Conservation (phyloP, 345 rosid species). For the Lepidium didymum region DNA sequence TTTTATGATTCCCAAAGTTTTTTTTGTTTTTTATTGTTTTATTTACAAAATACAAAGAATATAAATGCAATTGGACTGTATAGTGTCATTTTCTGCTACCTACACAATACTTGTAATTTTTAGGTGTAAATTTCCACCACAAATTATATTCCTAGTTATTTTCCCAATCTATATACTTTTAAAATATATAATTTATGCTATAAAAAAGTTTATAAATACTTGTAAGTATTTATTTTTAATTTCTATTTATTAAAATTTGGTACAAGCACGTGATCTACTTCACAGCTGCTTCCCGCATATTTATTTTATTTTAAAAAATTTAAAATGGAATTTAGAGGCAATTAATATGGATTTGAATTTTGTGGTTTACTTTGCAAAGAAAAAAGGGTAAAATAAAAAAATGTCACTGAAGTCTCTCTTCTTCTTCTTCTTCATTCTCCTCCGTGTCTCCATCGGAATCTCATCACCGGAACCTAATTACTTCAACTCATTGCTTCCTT, state of each 20-base stretch:
- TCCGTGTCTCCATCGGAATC: slow-evolving; percentile 19
- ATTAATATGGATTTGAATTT: slow-evolving; percentile 1
- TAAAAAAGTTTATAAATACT: neutral
- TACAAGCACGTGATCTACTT: too few species aligned
- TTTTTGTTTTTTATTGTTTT: neutral
- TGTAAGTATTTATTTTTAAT: too few species aligned
- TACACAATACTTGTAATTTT: neutral
- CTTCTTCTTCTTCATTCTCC: slow-evolving; percentile 14
- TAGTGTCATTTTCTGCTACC: slow-evolving; percentile 8
- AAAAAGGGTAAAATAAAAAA: neutral
- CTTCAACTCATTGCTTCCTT: slow-evolving; percentile 41
- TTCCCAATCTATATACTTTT: neutral
- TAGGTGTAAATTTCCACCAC: neutral
- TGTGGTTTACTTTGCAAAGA: neutral
- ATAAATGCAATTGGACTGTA: neutral
- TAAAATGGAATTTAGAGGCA: neutral
- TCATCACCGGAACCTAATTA: slow-evolving; percentile 31
- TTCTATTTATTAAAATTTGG: too few species aligned
- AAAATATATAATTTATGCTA: neutral
- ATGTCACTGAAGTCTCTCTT: slow-evolving; percentile 19
- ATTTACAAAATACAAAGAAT: neutral
- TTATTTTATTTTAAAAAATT: too few species aligned
- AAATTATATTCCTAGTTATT: neutral
- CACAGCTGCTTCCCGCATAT: slow-evolving; percentile 2
- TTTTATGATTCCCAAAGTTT: neutral